A percentile compares a stretch with the other conserved stretches of the same genome.
Conservation (phyloP, 2,329 filamentous ascomycete species). For the Endothia cerciana region DNA sequence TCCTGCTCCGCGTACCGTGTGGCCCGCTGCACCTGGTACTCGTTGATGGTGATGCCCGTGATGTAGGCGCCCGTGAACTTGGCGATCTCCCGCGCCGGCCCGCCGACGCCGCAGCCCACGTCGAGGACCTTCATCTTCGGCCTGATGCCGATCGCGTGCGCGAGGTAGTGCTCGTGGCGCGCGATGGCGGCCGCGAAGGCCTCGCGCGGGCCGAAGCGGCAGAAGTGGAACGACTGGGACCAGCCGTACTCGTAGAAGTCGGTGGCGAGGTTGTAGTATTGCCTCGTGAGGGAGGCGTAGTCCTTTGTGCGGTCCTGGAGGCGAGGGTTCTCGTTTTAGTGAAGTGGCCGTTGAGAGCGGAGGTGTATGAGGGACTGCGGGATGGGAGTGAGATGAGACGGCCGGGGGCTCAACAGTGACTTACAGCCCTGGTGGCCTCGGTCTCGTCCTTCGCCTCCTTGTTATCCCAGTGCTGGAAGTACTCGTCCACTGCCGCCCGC, state of each 20-base stretch:
- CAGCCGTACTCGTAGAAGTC: slow-evolving; percentile 79
- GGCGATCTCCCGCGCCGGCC: slow-evolving; percentile 74
- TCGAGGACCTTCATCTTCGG: slow-evolving; percentile 72
- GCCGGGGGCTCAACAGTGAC: background rate
- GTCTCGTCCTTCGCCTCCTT: slow-evolving; percentile 30
- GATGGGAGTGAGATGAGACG: no score
- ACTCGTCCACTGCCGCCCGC: slow-evolving; percentile 23
- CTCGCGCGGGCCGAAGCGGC: slow-evolving; percentile 72
- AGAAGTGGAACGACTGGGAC: slow-evolving; percentile 78
- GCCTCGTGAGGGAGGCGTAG: slow-evolving; percentile 28
- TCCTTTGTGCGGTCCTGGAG: slow-evolving; percentile 23
- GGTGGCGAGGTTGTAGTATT: slow-evolving; percentile 74
- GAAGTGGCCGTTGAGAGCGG: background rate
- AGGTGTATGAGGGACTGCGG: background rate
- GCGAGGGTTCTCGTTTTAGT: background rate
- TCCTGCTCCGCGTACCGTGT: slow-evolving; percentile 69
- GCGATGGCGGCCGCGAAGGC: slow-evolving; percentile 73
- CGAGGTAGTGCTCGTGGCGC: slow-evolving; percentile 78
- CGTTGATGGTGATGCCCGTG: slow-evolving; percentile 77
- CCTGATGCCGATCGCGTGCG: slow-evolving; percentile 69
- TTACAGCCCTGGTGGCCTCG: slow-evolving; percentile 25
- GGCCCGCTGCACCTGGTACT: slow-evolving; percentile 78
- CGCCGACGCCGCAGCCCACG: slow-evolving; percentile 78
- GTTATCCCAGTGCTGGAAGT: slow-evolving; percentile 31
- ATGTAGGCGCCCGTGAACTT: slow-evolving; percentile 73